Base-by-base conservation (phyloP, 2,329 filamentous ascomycete genomes). In the Colletotrichum karsti region DNA sequence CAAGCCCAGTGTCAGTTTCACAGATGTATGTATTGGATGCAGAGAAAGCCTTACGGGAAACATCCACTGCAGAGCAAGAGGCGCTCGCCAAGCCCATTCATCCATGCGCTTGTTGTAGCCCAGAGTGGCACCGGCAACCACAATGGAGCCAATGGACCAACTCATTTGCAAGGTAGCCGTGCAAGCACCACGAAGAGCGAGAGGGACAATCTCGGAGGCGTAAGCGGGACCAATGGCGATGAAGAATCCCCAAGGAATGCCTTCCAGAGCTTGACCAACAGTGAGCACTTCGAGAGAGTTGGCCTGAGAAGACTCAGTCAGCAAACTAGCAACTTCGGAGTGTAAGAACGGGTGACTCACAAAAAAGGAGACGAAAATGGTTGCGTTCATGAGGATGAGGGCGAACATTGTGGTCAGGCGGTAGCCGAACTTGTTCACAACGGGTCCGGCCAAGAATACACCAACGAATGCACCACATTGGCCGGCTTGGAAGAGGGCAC, bases 151-250 rank as follows among this genome's bases (percentile, higher is more conserved):
- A 71, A 90, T 86, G 4, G 87, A 85, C 88, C 88, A 90, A 78
- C 86, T 87, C 88, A 90, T 90, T 74, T 90, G 88, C 75, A 90
- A 72, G 79, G 87, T 90, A 73, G 87, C 85, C 2, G 88, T 90
- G 13, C 81, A 82, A 46, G 86, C 84, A 63, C 84, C 88, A 75
- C 88, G 80, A 46, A 90, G 79, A 71, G 79, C 77, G 39, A 90
- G 80, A 1, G 88, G 88, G 10, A 88, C 86, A 55, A 90, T 88
- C 74, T 90, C 88, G 71, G 79, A 81, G 76, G 85, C 87, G 78
- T 90, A 90, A 3, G 88, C 88, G 2, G 88, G 88, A 9, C 88
- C 82, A 75, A 89, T 89, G 73, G 88, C 87, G 70, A 90, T 88
- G 77, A 90, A 90, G 72, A 90, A 84, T 22, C 88, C 88, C 88